Evolutionary conservation across 1,284 basidiomycete genomes (phyloP), one percentile per base, ranked within the genome.

Genomic region (Cutaneotrichosporon sp.): DNA sequence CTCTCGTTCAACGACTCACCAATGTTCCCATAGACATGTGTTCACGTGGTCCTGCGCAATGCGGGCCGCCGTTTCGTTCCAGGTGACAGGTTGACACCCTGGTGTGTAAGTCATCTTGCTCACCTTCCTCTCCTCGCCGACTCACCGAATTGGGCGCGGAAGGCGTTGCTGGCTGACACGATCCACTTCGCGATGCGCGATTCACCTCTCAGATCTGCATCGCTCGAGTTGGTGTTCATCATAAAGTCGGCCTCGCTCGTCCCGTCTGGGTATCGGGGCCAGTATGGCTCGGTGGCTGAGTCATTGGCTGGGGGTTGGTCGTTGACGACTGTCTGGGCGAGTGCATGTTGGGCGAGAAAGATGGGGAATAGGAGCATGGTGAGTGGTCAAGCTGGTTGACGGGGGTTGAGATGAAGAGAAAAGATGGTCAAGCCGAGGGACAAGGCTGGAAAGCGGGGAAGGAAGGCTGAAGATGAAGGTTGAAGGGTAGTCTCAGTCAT

Each of bases 21-120:
- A 67, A 34, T 67, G 66, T 55, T 64, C 66, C 66, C 66, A 67
- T 2, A 22, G 42, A 21, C 66, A 67, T 1, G 66, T 63, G 18
- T 62, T 42, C 21, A 56, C 59, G 56, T 67, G 66, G 7, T 38
- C 31, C 34, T 62, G 50, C 16, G 66, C 63, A 5, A 58, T 40
- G 16, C 63, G 60, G 16, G 66, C 66, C 4, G 49, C 55, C 3
- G 60, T 63, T 50, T 67, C 63, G 46, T 65, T 65, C 66, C 66
- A 67, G 11, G 59, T 60, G 18, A 62, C 61, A 0, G 58, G 55
- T 13, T 52, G 61, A 2, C 60, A 62, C 22, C 61, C 65, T 66
- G 36, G 4, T 2, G 4, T 1, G 60, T 65, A 11, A 65, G 40
- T n/a, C 2, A 4, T 26, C 16, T 26, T 49, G n/a, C 21, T n/a